phyloP scores from a whole-genome alignment of 257 asterid species.

The Solanum arcanum region DNA sequence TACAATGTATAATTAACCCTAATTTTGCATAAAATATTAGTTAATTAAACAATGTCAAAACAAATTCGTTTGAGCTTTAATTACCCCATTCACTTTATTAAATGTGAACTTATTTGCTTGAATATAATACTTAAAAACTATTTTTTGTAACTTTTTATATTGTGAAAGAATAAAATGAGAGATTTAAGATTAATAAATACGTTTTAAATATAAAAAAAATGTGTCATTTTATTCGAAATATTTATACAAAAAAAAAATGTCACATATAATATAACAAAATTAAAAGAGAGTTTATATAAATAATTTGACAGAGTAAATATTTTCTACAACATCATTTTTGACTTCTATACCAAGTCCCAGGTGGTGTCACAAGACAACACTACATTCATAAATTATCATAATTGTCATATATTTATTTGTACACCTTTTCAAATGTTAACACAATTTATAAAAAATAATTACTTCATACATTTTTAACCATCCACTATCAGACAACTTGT shows the following conservation, averaged over 20 bases:
- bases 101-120: background rate
- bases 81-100: background rate
- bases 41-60: background rate
- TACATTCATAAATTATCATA: background rate
- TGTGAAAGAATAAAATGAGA: background rate
- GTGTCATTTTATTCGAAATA: background rate
- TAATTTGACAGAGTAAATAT: background rate
- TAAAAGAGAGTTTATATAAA: background rate
- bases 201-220: background rate
- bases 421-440: background rate
- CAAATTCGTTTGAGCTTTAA: background rate
- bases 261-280: background rate
- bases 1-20: background rate
- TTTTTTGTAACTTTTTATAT: background rate
- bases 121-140: fast-evolving
- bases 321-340: background rate
- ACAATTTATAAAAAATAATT: background rate
- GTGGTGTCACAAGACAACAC: background rate
- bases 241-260: background rate
- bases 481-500: background rate
- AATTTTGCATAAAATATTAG: background rate
- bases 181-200: background rate
- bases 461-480: background rate
- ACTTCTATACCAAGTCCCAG: background rate
- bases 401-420: background rate